Conservation (phyloP, 2,329 filamentous ascomycete genomes). For the Fusarium scirpi region DNA sequence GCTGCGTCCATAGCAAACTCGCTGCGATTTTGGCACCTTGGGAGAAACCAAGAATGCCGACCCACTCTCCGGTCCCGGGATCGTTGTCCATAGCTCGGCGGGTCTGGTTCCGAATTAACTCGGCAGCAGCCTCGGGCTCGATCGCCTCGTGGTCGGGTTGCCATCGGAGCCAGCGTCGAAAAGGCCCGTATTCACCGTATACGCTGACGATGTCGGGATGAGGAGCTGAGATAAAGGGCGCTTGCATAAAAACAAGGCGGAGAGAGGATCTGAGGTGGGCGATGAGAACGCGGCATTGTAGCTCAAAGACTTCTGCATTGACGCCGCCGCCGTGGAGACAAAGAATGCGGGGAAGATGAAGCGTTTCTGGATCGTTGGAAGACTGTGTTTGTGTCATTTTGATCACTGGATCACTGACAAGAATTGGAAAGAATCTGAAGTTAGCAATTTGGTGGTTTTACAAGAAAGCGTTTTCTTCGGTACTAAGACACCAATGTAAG, state of each 20-base stretch:
- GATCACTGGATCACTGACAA: not conserved
- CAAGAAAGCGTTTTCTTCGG: slow-evolving; percentile 7
- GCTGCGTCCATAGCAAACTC: slow-evolving; percentile 71
- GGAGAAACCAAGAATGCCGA: slow-evolving; percentile 73
- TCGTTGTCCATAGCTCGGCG: slow-evolving; percentile 64
- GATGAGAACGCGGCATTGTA: slow-evolving; percentile 71
- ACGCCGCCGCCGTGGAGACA: slow-evolving; percentile 86
- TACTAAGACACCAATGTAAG: slow-evolving; percentile 4
- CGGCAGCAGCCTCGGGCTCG: slow-evolving; percentile 58
- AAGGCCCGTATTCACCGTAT: slow-evolving; percentile 75
- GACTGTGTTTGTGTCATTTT: slow-evolving; percentile 40
- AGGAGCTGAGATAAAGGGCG: slow-evolving; percentile 71
- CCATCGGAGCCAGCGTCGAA: slow-evolving; percentile 73
- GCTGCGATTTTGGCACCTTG: slow-evolving; percentile 73
- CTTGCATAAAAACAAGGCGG: slow-evolving; percentile 79
- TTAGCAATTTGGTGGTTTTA: not conserved
- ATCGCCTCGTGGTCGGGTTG: slow-evolving; percentile 66
- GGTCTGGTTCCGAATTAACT: slow-evolving; percentile 56
- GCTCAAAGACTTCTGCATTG: slow-evolving; percentile 75
- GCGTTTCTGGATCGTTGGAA: slow-evolving; percentile 16
- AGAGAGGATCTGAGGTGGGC: slow-evolving; percentile 66
- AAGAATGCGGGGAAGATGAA: slow-evolving; percentile 72
- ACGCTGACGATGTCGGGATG: slow-evolving; percentile 73
- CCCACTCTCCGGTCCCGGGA: slow-evolving; percentile 67
- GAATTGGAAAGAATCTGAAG: not conserved